Evolutionary conservation across 2,329 filamentous ascomycete species (phyloP).

Genomic region (Ilyonectria sp.): DNA sequence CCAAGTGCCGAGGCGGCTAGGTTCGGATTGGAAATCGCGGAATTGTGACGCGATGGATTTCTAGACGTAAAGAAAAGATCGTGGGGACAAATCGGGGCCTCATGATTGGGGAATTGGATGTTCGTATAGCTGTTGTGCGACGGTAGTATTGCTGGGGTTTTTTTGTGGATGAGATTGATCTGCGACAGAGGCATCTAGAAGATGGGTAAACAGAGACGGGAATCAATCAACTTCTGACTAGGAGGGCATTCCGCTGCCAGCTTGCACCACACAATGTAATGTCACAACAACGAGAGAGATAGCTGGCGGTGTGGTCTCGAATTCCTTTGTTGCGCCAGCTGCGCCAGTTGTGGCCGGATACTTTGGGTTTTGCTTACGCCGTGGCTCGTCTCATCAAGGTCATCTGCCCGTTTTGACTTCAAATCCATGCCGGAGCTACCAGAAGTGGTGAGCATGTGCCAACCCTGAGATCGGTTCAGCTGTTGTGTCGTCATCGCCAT

Average conservation of each 20-base stretch:
- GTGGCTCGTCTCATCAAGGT: constrained; percentile 23
- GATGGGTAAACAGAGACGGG: too few relatives aligned
- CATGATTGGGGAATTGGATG: constrained; percentile 36
- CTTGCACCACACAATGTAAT: constrained; percentile 9
- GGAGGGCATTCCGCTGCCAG: background rate
- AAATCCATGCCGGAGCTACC: constrained; percentile 11
- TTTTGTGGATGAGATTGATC: background rate
- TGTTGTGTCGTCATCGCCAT: constrained; percentile 19
- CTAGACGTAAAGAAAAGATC: constrained; percentile 18
- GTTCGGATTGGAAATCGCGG: constrained; percentile 51
- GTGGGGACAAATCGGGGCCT: constrained; percentile 28
- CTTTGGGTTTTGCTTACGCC: constrained; percentile 11
- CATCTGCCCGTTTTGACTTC: constrained; percentile 42
- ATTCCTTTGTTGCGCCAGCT: background rate
- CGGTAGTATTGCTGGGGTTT: background rate
- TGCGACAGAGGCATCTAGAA: background rate
- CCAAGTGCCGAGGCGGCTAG: constrained; percentile 44
- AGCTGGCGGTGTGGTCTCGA: background rate
- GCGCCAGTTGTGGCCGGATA: background rate
- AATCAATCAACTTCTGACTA: too few relatives aligned
- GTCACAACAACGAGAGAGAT: constrained; percentile 24
- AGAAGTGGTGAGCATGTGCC: constrained; percentile 31
- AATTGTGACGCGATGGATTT: constrained; percentile 39
- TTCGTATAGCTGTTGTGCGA: background rate
- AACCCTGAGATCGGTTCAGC: background rate